A percentile compares a stretch with the other conserved stretches of the same genome.
These are phyloP conservation scores for Pichia sp. DNA, from an alignment of 1,139 yeast genomes.

Conservation along the genomic window DNA sequence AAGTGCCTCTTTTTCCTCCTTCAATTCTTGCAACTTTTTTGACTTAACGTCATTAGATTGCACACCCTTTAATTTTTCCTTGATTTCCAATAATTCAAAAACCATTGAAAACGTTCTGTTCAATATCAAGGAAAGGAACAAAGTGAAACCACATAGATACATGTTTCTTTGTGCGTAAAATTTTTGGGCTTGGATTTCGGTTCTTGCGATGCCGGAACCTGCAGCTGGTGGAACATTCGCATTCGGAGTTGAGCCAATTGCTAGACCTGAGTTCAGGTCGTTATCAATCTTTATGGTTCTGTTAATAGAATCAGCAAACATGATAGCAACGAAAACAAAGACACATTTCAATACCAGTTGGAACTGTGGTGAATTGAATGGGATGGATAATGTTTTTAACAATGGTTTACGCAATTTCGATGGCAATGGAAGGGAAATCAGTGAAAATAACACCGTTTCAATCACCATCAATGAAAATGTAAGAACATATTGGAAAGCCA, in stretches of 20 bases:
- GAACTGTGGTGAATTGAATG: constrained; percentile 64
- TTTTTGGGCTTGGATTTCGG: constrained; percentile 81
- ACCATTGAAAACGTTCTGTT: constrained; percentile 83
- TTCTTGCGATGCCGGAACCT: constrained; percentile 41
- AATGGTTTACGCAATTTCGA: constrained; percentile 62
- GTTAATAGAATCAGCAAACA: constrained; percentile 85
- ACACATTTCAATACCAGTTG: constrained; percentile 76
- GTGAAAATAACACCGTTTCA: constrained; percentile 76
- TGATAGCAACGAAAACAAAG: constrained; percentile 72
- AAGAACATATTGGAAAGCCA: constrained; percentile 24
- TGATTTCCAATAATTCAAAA: constrained; percentile 56
- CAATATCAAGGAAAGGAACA: constrained; percentile 79
- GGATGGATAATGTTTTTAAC: constrained; percentile 54
- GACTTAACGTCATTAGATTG: constrained; percentile 24
- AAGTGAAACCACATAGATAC: constrained; percentile 92
- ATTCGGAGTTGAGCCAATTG: not conserved
- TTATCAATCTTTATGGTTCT: constrained; percentile 65
- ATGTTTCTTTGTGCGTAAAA: constrained; percentile 96
- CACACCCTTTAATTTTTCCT: constrained; percentile 47
- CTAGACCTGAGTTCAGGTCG: constrained; percentile 44
- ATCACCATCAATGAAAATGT: constrained; percentile 64
- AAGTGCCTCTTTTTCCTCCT: constrained; percentile 54
- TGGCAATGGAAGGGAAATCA: constrained; percentile 84
- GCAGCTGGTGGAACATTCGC: not conserved
- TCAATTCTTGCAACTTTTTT: constrained; percentile 47